Percentiles rank a stretch among this genome's conserved stretches.
phyloP scores from a whole-genome alignment of 768 basidiomycete genomes.

The Kwoniella europaea region DNA sequence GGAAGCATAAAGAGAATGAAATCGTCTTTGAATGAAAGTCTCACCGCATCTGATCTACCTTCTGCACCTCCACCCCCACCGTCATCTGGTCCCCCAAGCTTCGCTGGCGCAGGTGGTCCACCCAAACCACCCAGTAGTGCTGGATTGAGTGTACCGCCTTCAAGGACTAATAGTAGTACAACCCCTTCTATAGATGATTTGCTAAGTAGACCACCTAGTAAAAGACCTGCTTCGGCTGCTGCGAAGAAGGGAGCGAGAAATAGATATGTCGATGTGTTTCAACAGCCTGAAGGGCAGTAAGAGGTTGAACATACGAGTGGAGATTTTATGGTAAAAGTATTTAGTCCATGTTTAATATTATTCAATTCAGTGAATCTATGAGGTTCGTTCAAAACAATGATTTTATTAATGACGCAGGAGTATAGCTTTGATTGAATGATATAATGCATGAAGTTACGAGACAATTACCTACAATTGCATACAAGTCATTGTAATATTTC shows the following conservation, averaged over 20 bases:
- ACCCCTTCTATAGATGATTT: constrained; percentile 54
- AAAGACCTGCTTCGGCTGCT: constrained; percentile 65
- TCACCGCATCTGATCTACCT: constrained; percentile 30
- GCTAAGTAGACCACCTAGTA: constrained; percentile 62
- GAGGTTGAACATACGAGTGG: not conserved
- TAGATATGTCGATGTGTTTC: constrained; percentile 90
- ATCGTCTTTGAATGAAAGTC: constrained; percentile 28
- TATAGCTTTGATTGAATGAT: too few species aligned
- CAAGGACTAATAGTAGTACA: constrained; percentile 38
- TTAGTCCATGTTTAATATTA: not conserved
- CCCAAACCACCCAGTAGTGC: constrained; percentile 23
- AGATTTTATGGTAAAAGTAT: not conserved
- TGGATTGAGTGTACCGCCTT: constrained; percentile 60
- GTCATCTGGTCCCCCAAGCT: constrained; percentile 6
- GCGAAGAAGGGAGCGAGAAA: constrained; percentile 75
- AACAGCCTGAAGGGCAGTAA: constrained; percentile 50
- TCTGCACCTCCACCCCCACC: constrained; percentile 7
- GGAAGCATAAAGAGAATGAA: constrained; percentile 30
- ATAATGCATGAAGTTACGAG: too few species aligned
- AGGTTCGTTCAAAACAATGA: too few species aligned
- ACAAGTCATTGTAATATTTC: too few species aligned
- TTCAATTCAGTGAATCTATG: too few species aligned
- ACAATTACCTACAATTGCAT: too few species aligned
- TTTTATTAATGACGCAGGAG: too few species aligned
- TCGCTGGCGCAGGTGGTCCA: constrained; percentile 11